Evolutionary conservation across 2,329 filamentous ascomycete genomes (phyloP), one percentile per base, ranked within the genome.

Genomic region (Sphaerostilbella broomeana): DNA sequence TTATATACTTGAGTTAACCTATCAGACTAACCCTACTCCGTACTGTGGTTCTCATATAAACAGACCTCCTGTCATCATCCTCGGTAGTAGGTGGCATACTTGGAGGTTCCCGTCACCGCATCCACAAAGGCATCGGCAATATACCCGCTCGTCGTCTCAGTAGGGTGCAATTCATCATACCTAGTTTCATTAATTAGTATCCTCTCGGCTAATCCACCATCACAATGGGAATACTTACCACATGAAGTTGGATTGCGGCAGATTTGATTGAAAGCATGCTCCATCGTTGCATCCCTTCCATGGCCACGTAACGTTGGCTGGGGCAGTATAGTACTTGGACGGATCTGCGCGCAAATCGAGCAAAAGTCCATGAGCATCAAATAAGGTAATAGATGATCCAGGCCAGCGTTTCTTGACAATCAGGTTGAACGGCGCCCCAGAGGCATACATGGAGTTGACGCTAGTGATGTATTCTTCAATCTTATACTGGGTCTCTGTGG

Each of bases 141-240:
- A 24, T 67, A 55, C 41, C 63, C 53, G 26, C 61, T 58, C 59
- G 79, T 72, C 59, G 76, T 74, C 59, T 79, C 70, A 20, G 77
- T 79, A 0, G 83, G 82, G 63, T 90, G 85, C 54, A 89, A 57
- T 54, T 79, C 74, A 59, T 90, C 84, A 51, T 70, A 72, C 62
- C 62, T 65, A 17, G 13, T 6, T 31, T 45, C 30, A 40, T 29
- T 21, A 31, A 19, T 18, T 6, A 11, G 11, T 16, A 6, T 12
- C 22, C 11, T 15, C 4, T 11, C 5, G 16, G 17, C 35, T 24
- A 43, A 21, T 15, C 22, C 10, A 6, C 15, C 28, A 27, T n/a
- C 13, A 26, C 15, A 4, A 7, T 10, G 18, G 12, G 15, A 30
- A 17, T 11, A 52, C 54, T 44, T 31, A 84, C 81, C 84, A 89